A percentile compares a stretch with the other conserved stretches of the same genome.
These are phyloP conservation scores for Thermothelomyces thermophilus DNA, from an alignment of 2,329 filamentous ascomycete species.

Conservation along the genomic window DNA sequence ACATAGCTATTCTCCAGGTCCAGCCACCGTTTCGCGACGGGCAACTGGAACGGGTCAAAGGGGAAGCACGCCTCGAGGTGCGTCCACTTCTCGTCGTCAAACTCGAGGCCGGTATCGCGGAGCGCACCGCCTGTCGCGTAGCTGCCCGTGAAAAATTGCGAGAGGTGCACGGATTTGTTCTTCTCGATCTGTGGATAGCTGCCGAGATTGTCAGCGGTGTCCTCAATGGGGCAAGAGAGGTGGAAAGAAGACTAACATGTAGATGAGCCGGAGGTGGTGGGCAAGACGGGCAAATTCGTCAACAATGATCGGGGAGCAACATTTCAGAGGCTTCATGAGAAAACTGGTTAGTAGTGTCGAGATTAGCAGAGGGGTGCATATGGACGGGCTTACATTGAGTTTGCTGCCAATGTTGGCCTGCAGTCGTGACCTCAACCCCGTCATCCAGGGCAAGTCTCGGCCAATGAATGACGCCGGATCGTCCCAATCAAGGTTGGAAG, in stretches of 20 bases:
- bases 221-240: neutral
- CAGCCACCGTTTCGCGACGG: slow-evolving; percentile 80
- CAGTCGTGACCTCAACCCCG: slow-evolving; percentile 66
- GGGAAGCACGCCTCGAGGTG: slow-evolving; percentile 94
- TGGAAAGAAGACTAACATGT: slow-evolving; percentile 43
- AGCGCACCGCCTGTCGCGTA: slow-evolving; percentile 50
- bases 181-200: slow-evolving; percentile 73
- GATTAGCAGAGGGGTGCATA: neutral
- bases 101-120: slow-evolving; percentile 45
- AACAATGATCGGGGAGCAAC: slow-evolving; percentile 86
- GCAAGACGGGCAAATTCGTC: slow-evolving; percentile 85
- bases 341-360: neutral
- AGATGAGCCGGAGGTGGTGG: slow-evolving; percentile 79
- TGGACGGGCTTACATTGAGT: slow-evolving; percentile 52
- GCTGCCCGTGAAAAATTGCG: slow-evolving; percentile 56
- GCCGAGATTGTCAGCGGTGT: neutral
- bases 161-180: slow-evolving; percentile 83
- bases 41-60: slow-evolving; percentile 92
- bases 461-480: slow-evolving; percentile 55
- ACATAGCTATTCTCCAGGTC: slow-evolving; percentile 67
- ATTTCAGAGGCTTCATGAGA: slow-evolving; percentile 61
- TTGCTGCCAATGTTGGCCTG: slow-evolving; percentile 74
- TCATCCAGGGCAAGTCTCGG: slow-evolving; percentile 72
- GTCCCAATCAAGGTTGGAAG: slow-evolving; percentile 55
- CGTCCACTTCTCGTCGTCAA: slow-evolving; percentile 67